A percentile compares a stretch with the other conserved stretches of the same genome.
Evolutionary conservation across 2,329 filamentous ascomycete species (phyloP).

Genomic region (Aspergillus melleus): DNA sequence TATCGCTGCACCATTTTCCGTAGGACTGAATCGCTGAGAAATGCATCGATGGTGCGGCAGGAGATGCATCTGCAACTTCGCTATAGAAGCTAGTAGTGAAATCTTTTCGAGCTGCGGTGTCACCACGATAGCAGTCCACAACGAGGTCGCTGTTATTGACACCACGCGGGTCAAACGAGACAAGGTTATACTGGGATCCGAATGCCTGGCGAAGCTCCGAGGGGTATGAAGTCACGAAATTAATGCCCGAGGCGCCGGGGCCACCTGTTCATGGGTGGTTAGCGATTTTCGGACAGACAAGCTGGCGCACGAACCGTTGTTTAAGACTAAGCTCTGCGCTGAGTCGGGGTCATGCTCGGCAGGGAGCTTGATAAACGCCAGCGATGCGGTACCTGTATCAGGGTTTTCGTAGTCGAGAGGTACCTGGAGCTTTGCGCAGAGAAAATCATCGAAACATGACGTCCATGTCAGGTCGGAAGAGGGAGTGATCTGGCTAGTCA

Average conservation of each 20-base stretch:
- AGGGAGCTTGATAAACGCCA: constrained; percentile 21
- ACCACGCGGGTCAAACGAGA: constrained; percentile 33
- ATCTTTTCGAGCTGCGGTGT: constrained; percentile 14
- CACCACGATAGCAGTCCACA: constrained; percentile 31
- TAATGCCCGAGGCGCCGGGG: not conserved
- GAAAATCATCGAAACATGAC: constrained; percentile 16
- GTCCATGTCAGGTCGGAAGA: constrained; percentile 13
- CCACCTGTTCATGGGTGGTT: constrained; percentile 7
- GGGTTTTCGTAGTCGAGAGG: constrained; percentile 22
- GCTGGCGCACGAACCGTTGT: not conserved
- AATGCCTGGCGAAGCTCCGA: not conserved
- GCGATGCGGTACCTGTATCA: constrained; percentile 11
- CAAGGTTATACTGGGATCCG: constrained; percentile 21
- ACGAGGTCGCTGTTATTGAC: constrained; percentile 29
- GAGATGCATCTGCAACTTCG: constrained; percentile 15
- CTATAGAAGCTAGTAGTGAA: constrained; percentile 18
- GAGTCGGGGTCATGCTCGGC: constrained; percentile 10
- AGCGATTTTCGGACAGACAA: not conserved
- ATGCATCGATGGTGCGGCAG: constrained; percentile 12
- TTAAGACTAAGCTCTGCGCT: constrained; percentile 17
- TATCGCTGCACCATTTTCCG: constrained; percentile 13
- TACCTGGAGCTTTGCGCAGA: constrained; percentile 19
- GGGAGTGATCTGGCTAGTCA: constrained; percentile 7
- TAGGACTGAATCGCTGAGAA: constrained; percentile 13
- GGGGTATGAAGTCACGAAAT: not conserved